These are phyloP conservation scores for Reticulascus tulasneorum DNA, from an alignment of 2,329 filamentous ascomycete species.

Conservation along the genomic window DNA sequence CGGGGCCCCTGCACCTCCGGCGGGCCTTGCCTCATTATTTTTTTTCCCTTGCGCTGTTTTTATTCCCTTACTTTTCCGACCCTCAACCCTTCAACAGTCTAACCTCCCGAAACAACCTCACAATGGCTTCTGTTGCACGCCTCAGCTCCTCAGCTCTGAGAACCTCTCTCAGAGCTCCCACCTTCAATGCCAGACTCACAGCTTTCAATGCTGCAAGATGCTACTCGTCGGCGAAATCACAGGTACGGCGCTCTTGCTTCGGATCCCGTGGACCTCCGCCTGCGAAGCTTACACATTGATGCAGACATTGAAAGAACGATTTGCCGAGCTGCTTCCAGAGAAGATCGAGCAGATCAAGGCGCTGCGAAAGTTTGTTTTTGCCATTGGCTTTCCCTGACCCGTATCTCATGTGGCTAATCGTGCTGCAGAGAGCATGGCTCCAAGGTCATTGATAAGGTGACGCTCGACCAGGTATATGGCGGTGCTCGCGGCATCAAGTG, in stretches of 20 bases:
- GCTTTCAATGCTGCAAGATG: slow-evolving; percentile 80
- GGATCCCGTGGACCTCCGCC: slow-evolving; percentile 10
- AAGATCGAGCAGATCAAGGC: slow-evolving; percentile 99
- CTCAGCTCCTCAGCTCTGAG: slow-evolving; percentile 78
- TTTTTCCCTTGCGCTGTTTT: slow-evolving; percentile 17
- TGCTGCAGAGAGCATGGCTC: slow-evolving; percentile 76
- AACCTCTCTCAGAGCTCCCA: slow-evolving; percentile 64
- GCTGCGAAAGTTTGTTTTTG: slow-evolving; percentile 75
- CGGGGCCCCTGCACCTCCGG: slow-evolving; percentile 10
- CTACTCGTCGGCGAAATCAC: slow-evolving; percentile 91
- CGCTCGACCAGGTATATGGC: slow-evolving; percentile 98
- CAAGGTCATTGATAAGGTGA: slow-evolving; percentile 96
- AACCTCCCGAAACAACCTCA: slow-evolving; percentile 24
- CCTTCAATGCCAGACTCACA: slow-evolving; percentile 64
- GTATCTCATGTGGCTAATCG: slow-evolving; percentile 13
- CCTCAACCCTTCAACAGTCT: slow-evolving; percentile 23
- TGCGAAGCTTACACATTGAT: slow-evolving; percentile 17
- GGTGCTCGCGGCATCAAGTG: slow-evolving; percentile 99
- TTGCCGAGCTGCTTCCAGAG: slow-evolving; percentile 89
- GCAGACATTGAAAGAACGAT: slow-evolving; percentile 96
- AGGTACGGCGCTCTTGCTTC: slow-evolving; percentile 58
- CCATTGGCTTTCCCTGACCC: slow-evolving; percentile 9
- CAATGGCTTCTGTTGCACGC: slow-evolving; percentile 82
- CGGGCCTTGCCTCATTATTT: slow-evolving; percentile 14
- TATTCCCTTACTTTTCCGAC: slow-evolving; percentile 21